phyloP scores from a whole-genome alignment of 129 eudicot species.

The Flaveria trinervia region DNA sequence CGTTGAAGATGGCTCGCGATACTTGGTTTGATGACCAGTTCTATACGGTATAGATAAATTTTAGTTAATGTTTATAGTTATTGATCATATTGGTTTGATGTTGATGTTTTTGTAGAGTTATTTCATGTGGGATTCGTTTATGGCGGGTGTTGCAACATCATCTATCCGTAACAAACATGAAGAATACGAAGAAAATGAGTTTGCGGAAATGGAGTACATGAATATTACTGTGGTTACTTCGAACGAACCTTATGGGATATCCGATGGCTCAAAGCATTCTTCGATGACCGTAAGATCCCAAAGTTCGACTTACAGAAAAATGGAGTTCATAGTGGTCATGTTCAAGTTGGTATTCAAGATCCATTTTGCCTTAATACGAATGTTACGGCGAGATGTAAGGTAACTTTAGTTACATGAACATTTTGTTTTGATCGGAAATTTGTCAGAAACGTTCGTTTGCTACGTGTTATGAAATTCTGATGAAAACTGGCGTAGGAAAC shows the following conservation, averaged over 20 bases:
- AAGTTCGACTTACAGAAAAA: slow-evolving; percentile 49
- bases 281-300: slow-evolving; percentile 47
- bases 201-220: slow-evolving; percentile 80
- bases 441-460: too few relatives aligned
- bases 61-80: neutral
- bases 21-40: slow-evolving; percentile 67
- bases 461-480: too few relatives aligned
- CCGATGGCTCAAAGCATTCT: slow-evolving; percentile 79
- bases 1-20: slow-evolving; percentile 66
- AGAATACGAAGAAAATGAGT: slow-evolving; percentile 52
- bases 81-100: slow-evolving; percentile 11
- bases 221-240: slow-evolving; percentile 88
- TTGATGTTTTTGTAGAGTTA: slow-evolving; percentile 54
- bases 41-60: slow-evolving; percentile 43
- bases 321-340: slow-evolving; percentile 97
- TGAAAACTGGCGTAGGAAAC: too few relatives aligned
- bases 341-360: slow-evolving; percentile 68
- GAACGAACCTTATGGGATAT: slow-evolving; percentile 71
- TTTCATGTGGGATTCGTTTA: slow-evolving; percentile 92
- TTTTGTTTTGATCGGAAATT: too few relatives aligned
- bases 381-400: slow-evolving; percentile 80
- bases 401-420: slow-evolving; percentile 13
- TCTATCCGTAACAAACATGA: slow-evolving; percentile 52
- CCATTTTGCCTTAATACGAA: slow-evolving; percentile 64
- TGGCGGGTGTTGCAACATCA: slow-evolving; percentile 74